Conservation (phyloP, 106 monocot species). For the Agapanthus africanus region DNA sequence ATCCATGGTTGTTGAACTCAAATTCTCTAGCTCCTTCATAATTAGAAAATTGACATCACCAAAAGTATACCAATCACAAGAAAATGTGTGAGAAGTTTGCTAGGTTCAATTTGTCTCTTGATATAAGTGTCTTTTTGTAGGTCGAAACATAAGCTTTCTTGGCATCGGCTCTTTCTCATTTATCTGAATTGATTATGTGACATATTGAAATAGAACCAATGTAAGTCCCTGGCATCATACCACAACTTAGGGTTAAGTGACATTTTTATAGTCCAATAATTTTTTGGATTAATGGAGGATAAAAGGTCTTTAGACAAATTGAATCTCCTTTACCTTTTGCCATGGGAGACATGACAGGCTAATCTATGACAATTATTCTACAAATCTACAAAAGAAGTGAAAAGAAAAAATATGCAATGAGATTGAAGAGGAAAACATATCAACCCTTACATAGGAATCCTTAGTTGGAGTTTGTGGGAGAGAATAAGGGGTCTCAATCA, state of each 20-base stretch:
- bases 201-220: too few species aligned
- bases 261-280: too few species aligned
- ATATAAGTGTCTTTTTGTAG: too few species aligned
- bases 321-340: conserved; percentile 2
- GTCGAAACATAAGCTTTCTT: not conserved
- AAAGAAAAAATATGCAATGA: not conserved
- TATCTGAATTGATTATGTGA: too few species aligned
- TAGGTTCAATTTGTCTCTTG: too few species aligned
- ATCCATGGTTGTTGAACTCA: not conserved
- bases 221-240: too few species aligned
- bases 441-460: not conserved
- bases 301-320: conserved; percentile 7
- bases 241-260: too few species aligned
- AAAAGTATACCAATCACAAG: not conserved
- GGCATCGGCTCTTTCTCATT: not conserved
- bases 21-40: not conserved
- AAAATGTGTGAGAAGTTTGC: conserved; percentile 5
- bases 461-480: not conserved
- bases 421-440: not conserved
- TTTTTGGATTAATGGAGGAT: conserved; percentile 3
- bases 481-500: conserved; percentile 2
- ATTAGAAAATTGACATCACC: conserved; percentile 1
- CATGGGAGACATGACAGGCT: not conserved
- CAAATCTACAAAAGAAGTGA: conserved; percentile 4
- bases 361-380: not conserved